Evolutionary conservation across 2,329 filamentous ascomycete species (phyloP).

Genomic region (Hirsutella minnesotensis): DNA sequence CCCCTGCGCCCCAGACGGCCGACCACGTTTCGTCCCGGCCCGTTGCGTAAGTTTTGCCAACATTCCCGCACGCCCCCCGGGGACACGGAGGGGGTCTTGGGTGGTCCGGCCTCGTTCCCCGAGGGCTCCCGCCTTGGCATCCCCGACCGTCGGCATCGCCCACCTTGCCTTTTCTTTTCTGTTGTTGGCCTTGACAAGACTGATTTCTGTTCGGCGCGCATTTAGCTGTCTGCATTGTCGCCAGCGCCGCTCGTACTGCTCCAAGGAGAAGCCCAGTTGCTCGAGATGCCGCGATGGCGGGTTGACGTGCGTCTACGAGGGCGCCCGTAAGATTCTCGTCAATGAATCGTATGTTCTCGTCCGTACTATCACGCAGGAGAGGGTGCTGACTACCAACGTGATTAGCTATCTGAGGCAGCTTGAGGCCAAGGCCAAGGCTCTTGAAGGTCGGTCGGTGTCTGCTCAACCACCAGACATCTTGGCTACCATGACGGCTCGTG

Average conservation of each 20-base stretch:
- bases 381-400: neutral
- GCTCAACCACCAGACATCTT: neutral
- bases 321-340: constrained; percentile 20
- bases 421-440: constrained; percentile 18
- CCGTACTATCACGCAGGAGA: too few relatives aligned
- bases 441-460: constrained; percentile 12
- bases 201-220: neutral
- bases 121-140: neutral
- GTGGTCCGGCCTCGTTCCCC: neutral
- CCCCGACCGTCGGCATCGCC: neutral
- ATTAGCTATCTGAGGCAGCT: constrained; percentile 20
- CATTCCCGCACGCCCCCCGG: too few relatives aligned
- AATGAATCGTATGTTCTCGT: constrained; percentile 17
- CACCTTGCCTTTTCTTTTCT: too few relatives aligned
- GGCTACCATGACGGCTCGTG: neutral
- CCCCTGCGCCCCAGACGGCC: neutral
- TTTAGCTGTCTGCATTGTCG: constrained; percentile 22
- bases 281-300: constrained; percentile 19
- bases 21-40: constrained; percentile 11
- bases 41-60: constrained; percentile 13
- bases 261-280: constrained; percentile 23
- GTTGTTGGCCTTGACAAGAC: too few relatives aligned
- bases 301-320: constrained; percentile 21
- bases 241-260: constrained; percentile 21
- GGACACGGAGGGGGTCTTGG: too few relatives aligned